Evolutionary conservation across 148 eudicot species (phyloP), one percentile per base, ranked within the genome.

Genomic region (Mesembryanthemum crystallinum): DNA sequence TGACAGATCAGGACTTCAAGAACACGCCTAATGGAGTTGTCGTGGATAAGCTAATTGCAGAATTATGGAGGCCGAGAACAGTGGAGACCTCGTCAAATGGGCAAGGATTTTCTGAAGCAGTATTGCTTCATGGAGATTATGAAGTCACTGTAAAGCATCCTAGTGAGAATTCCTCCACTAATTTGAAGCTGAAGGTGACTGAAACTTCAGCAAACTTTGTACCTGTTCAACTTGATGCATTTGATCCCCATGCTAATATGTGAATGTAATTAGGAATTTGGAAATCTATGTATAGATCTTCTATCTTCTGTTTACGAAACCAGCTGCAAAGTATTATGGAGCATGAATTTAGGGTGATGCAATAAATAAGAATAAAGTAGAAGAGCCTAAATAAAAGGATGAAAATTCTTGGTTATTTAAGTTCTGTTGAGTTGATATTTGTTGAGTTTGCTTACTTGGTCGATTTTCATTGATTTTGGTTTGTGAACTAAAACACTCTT

Each of bases 21-120:
- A 89, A 91, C 81, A 80, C 88, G 17, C 82, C 84, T 0, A 78
- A 76, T 9, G 96, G 96, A 21, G 89, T 89, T 42, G 89, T 82
- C 0, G 93, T 91, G 0, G 96, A 91, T 72, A 86, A 83, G 54
- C 47, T 91, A 20, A 73, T 81, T 8, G 54, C 71, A 9, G 87
- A 81, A 21, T 49, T 70, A 39, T 82, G 86, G 88, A 83, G 73
- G 28, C 71, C 83, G 0, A 66, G 79, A 58, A 18, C 76, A 29
- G 21, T 84, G 13, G 78, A 79, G 45, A 76, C 80, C 12, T 58
- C 61, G 0, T 75, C 86, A 0, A 70, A 82, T 64, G 58, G 43
- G 7, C 70, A 75, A 67, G 92, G 92, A 23, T 29, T 74, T 12
- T 87, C 77, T 45, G 76, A 82, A 72, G 76, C 28, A 17, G 18